Percentiles rank a stretch among this genome's conserved stretches.
These are phyloP conservation scores for Lachancea mirantina DNA, from an alignment of 805 yeast genomes.

Conservation along the genomic window DNA sequence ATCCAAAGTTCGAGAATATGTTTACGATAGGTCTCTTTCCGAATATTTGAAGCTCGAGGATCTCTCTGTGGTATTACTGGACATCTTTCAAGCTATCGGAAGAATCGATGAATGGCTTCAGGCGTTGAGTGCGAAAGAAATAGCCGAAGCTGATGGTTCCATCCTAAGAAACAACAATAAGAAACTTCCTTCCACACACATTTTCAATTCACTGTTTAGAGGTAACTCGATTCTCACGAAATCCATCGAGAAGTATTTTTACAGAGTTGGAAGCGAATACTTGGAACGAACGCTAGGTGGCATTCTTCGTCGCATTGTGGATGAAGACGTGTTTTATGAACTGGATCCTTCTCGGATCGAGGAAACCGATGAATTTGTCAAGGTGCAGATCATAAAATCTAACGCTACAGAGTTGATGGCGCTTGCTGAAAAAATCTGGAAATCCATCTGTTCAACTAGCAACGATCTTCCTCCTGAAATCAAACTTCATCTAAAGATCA, in stretches of 20 bases:
- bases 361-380: slow-evolving; percentile 29
- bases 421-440: slow-evolving; percentile 59
- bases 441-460: slow-evolving; percentile 52
- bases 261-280: slow-evolving; percentile 73
- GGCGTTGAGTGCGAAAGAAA: slow-evolving; percentile 60
- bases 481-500: slow-evolving; percentile 52
- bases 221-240: slow-evolving; percentile 81
- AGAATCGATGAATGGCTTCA: slow-evolving; percentile 69
- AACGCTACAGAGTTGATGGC: slow-evolving; percentile 44
- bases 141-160: slow-evolving; percentile 32
- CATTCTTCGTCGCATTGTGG: slow-evolving; percentile 50
- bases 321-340: slow-evolving; percentile 56
- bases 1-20: slow-evolving; percentile 44
- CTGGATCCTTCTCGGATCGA: slow-evolving; percentile 63
- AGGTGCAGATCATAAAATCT: slow-evolving; percentile 36
- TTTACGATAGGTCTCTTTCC: slow-evolving; percentile 19
- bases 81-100: slow-evolving; percentile 65
- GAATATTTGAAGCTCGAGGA: slow-evolving; percentile 43
- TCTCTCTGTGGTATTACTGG: slow-evolving; percentile 53
- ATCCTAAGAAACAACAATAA: slow-evolving; percentile 17
- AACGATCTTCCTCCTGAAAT: slow-evolving; percentile 69
- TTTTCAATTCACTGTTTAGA: slow-evolving; percentile 63
- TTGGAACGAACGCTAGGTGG: slow-evolving; percentile 64
- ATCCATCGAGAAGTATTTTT: slow-evolving; percentile 68
- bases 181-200: slow-evolving; percentile 24